Evolutionary conservation across 768 basidiomycete species (phyloP).

Genomic region (Sarcodon sp.): DNA sequence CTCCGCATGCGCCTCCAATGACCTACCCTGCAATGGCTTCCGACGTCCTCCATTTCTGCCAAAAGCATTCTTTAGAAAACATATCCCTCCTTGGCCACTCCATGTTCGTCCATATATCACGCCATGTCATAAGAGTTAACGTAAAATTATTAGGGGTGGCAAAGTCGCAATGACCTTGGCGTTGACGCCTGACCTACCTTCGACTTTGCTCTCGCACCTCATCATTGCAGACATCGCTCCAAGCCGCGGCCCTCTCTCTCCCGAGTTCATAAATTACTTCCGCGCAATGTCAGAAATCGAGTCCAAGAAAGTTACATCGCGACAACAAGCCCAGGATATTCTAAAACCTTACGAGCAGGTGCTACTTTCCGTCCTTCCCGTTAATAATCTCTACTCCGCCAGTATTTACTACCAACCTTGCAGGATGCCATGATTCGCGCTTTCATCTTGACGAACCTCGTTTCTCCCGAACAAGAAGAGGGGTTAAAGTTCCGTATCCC

Average conservation of each 20-base stretch:
- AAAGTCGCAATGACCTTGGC: slow-evolving; percentile 72
- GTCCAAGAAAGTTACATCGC: slow-evolving; percentile 36
- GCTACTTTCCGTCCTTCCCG: slow-evolving; percentile 8
- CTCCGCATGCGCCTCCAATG: slow-evolving; percentile 64
- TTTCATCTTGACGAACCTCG: slow-evolving; percentile 79
- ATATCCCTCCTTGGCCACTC: slow-evolving; percentile 82
- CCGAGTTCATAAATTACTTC: slow-evolving; percentile 57
- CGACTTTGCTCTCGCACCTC: slow-evolving; percentile 34
- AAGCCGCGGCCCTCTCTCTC: slow-evolving; percentile 34
- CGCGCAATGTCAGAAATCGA: slow-evolving; percentile 69
- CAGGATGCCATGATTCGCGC: slow-evolving; percentile 67
- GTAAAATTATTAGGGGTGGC: slow-evolving; percentile 51
- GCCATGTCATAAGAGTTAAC: no score
- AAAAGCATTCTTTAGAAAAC: slow-evolving; percentile 35
- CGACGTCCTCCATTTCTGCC: slow-evolving; percentile 63
- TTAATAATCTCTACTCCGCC: background rate
- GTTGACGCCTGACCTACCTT: slow-evolving; percentile 29
- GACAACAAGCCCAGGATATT: slow-evolving; percentile 59
- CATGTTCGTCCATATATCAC: slow-evolving; percentile 42
- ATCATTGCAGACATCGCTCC: slow-evolving; percentile 82
- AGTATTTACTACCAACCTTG: background rate
- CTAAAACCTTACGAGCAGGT: slow-evolving; percentile 55
- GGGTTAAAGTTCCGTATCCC: slow-evolving; percentile 63
- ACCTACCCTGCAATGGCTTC: slow-evolving; percentile 69
- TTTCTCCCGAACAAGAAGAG: slow-evolving; percentile 20